Evolutionary conservation across 2,329 filamentous ascomycete species (phyloP).

Genomic region (Arthroderma sp.): DNA sequence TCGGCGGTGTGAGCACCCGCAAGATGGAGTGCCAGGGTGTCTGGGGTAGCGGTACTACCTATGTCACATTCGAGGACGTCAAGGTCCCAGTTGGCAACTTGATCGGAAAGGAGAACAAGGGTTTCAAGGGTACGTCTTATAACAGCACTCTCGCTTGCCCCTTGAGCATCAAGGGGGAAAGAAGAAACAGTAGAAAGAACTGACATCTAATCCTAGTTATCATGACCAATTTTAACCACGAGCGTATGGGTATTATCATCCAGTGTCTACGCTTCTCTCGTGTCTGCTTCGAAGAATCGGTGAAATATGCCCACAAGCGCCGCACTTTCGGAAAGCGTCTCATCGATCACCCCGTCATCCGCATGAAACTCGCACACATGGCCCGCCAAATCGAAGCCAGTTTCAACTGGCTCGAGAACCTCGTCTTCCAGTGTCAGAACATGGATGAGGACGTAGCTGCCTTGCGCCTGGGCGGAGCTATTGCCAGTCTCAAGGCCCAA

Average conservation of each 20-base stretch:
- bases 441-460: slow-evolving; percentile 95
- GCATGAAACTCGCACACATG: slow-evolving; percentile 97
- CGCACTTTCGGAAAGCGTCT: slow-evolving; percentile 93
- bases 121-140: slow-evolving; percentile 61
- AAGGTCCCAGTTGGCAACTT: slow-evolving; percentile 99
- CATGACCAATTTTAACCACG: slow-evolving; percentile 99
- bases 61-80: slow-evolving; percentile 96
- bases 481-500: slow-evolving; percentile 88
- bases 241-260: slow-evolving; percentile 97
- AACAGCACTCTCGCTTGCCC: too few relatives aligned
- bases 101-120: slow-evolving; percentile 94
- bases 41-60: slow-evolving; percentile 89
- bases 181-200: neutral
- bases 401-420: slow-evolving; percentile 93
- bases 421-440: slow-evolving; percentile 82
- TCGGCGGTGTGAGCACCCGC: slow-evolving; percentile 77
- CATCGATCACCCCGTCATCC: slow-evolving; percentile 93
- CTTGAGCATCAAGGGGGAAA: too few relatives aligned
- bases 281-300: slow-evolving; percentile 90
- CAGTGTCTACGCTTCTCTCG: slow-evolving; percentile 91
- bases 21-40: slow-evolving; percentile 99
- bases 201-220: slow-evolving; percentile 48
- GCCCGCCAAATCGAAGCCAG: slow-evolving; percentile 92
- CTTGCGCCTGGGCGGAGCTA: slow-evolving; percentile 87
- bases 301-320: slow-evolving; percentile 96